Evolutionary conservation across 768 basidiomycete species (phyloP), one percentile per base, ranked within the genome.

Genomic region (Ephemerocybe angulata): DNA sequence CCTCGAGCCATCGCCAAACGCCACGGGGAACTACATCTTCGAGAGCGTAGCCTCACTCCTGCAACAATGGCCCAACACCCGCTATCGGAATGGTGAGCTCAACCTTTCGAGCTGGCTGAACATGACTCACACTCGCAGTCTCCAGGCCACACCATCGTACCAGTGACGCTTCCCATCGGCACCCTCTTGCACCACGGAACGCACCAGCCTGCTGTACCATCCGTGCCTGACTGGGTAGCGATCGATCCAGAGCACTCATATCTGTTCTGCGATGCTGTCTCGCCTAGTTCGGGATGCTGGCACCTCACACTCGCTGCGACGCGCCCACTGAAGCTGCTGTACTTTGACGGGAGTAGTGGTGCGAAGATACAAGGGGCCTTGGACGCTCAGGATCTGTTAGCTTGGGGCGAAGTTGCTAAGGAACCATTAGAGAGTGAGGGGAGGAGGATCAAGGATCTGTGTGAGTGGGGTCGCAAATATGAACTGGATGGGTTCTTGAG

Each of bases 321-420:
- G 3, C 69, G 76, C 1, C 63, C 77, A 1, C 61, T 82, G 29
- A 76, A 74, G 37, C 62, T 82, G 3, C 53, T 82, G 7, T 81
- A 82, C 57, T 82, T 82, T 40, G 81, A 83, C 49, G 80, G 81
- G 0, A 76, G 65, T 41, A 79, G 79, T 50, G 79, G 75, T 0
- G 73, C 70, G 1, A 80, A 79, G 52, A 65, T 78, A 64, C 62
- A 61, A 1, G 79, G 79, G 0, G 48, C 75, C 3, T 55, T 81
- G 68, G 76, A 82, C 49, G 71, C 66, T 11, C 80, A 82, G 53
- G 80, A 81, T 52, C 62, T 80, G 17, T n/a, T 81, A 3, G 51
- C 59, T 21, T 82, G 76, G 77, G 77, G 77, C 1, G 44, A 59
- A 38, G 29, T 66, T 22, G 53, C 31, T n/a, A 63, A 65, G 6